Evolutionary conservation across 2,329 filamentous ascomycete genomes (phyloP).

Genomic region (Madurella mycetomatis): DNA sequence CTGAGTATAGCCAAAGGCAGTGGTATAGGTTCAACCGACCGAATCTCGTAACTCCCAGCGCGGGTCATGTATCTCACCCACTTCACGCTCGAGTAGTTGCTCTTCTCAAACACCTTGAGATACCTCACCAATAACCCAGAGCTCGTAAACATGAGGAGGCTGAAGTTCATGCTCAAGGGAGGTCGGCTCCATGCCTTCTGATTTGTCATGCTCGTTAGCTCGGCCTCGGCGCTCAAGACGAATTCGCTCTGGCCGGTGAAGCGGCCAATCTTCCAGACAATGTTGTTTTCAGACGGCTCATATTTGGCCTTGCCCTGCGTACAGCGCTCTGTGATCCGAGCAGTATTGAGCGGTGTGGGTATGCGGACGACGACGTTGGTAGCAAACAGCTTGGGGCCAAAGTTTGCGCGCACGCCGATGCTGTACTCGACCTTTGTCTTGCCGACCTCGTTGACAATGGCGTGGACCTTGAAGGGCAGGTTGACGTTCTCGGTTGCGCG

Average conservation of each 20-base stretch:
- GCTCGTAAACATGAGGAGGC: slow-evolving; percentile 95
- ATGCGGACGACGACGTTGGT: slow-evolving; percentile 94
- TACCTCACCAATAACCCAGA: slow-evolving; percentile 89
- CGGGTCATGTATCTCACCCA: slow-evolving; percentile 99
- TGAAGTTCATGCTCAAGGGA: slow-evolving; percentile 87
- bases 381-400: slow-evolving; percentile 91
- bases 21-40: slow-evolving; percentile 15
- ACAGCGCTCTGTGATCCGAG: slow-evolving; percentile 85
- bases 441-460: slow-evolving; percentile 95
- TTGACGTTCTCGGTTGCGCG: slow-evolving; percentile 98
- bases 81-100: slow-evolving; percentile 96
- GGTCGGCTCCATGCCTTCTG: slow-evolving; percentile 96
- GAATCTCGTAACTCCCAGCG: slow-evolving; percentile 93
- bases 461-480: slow-evolving; percentile 96
- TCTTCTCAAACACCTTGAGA: slow-evolving; percentile 98
- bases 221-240: slow-evolving; percentile 89
- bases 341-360: slow-evolving; percentile 93
- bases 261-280: slow-evolving; percentile 98
- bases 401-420: slow-evolving; percentile 96
- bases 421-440: slow-evolving; percentile 98
- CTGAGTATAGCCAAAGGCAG: neutral
- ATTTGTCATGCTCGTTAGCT: slow-evolving; percentile 93
- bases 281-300: slow-evolving; percentile 95
- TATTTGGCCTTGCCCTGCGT: slow-evolving; percentile 98
- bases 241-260: slow-evolving; percentile 98